Evolutionary conservation across 106 monocot species (phyloP).

Genomic region (Alisma plantagoaquatica): DNA sequence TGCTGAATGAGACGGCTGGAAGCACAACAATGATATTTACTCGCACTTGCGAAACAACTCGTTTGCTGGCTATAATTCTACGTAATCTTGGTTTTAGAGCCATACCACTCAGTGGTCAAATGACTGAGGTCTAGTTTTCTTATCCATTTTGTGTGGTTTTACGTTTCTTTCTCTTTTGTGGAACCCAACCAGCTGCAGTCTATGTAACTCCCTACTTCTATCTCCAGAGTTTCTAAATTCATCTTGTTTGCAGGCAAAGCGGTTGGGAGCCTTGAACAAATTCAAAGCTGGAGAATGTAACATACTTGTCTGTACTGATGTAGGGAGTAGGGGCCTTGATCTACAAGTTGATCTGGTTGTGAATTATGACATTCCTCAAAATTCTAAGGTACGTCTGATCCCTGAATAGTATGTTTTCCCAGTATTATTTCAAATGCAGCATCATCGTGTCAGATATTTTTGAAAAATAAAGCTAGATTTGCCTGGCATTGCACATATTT

Average conservation of each 20-base stretch:
- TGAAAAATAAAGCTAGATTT: too few species aligned
- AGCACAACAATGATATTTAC: slow-evolving; percentile 89
- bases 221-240: neutral
- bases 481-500: too few species aligned
- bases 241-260: slow-evolving; percentile 41
- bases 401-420: too few species aligned
- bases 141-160: neutral
- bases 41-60: slow-evolving; percentile 75
- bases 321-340: slow-evolving; percentile 90
- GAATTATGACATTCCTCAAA: slow-evolving; percentile 87
- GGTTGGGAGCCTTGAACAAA: slow-evolving; percentile 78
- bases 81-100: slow-evolving; percentile 77
- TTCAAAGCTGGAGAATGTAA: slow-evolving; percentile 87
- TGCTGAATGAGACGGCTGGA: slow-evolving; percentile 68
- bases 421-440: too few species aligned
- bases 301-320: slow-evolving; percentile 81
- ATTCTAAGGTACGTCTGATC: slow-evolving; percentile 98
- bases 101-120: slow-evolving; percentile 84
- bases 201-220: neutral
- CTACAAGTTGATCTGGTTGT: slow-evolving; percentile 88
- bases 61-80: slow-evolving; percentile 57
- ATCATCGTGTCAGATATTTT: too few species aligned
- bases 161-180: neutral
- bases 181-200: neutral
- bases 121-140: slow-evolving; percentile 61